These are phyloP conservation scores for Bassia scoparia DNA, from an alignment of 148 eudicot genomes.

Conservation along the genomic window DNA sequence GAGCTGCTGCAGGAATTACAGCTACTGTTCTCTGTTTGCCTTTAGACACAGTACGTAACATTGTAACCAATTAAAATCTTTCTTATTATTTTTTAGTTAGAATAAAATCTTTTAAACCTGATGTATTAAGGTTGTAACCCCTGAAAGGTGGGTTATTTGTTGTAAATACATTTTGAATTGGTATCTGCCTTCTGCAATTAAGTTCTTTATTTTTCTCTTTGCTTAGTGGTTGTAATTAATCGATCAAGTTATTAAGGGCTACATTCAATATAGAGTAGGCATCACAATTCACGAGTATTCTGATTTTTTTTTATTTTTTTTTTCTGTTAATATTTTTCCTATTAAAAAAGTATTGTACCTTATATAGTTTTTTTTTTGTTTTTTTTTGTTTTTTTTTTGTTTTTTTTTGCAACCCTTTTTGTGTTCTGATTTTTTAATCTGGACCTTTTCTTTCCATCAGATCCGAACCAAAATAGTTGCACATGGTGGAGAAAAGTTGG, in stretches of 20 bases:
- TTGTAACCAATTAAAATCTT: conserved; percentile 10
- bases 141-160: not conserved
- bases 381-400: not conserved
- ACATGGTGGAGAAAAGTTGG: conserved; percentile 62
- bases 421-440: not conserved
- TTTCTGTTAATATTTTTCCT: not conserved
- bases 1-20: conserved; percentile 77
- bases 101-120: not conserved
- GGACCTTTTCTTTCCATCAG: conserved; percentile 30
- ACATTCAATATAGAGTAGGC: not conserved
- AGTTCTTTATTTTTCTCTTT: not conserved
- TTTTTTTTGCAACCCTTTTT: not conserved
- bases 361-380: not conserved
- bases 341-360: not conserved
- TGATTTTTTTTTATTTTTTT: not conserved
- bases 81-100: not conserved
- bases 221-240: not conserved
- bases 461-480: conserved; percentile 62
- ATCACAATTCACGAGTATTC: not conserved
- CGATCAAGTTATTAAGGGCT: not conserved
- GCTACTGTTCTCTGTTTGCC: conserved; percentile 67
- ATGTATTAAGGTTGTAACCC: not conserved
- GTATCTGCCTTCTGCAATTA: not conserved
- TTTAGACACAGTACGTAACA: conserved; percentile 65
- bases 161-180: conserved; percentile 4